phyloP scores from a whole-genome alignment of 2,329 filamentous ascomycete species.

The Nemania abortiva region DNA sequence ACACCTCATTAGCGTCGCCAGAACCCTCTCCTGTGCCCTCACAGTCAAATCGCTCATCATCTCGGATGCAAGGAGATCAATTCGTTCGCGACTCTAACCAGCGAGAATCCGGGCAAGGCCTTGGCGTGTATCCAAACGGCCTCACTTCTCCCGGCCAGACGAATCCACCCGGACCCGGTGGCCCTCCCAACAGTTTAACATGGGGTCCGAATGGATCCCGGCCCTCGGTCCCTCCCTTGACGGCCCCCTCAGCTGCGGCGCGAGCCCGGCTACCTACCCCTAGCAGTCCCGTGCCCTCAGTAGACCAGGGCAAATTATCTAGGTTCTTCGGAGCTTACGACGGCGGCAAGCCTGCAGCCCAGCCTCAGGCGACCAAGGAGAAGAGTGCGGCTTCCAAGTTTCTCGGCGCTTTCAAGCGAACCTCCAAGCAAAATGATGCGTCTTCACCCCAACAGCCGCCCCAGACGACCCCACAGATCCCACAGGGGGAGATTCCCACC shows the following conservation, averaged over 20 bases:
- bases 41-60: conserved; percentile 41
- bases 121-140: conserved; percentile 35
- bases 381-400: conserved; percentile 50
- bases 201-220: conserved; percentile 42
- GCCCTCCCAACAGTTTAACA: conserved; percentile 27
- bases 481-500: conserved; percentile 30
- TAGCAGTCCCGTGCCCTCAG: conserved; percentile 42
- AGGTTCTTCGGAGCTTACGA: conserved; percentile 48
- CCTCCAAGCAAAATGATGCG: conserved; percentile 40
- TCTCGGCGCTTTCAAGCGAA: conserved; percentile 49
- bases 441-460: conserved; percentile 37
- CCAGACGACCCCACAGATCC: conserved; percentile 38
- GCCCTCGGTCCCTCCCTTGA: conserved; percentile 23
- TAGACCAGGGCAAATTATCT: conserved; percentile 43
- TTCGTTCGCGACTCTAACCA: conserved; percentile 32
- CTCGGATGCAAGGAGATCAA: conserved; percentile 33
- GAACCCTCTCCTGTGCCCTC: conserved; percentile 43
- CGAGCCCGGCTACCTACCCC: conserved; percentile 34
- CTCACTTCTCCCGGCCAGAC: conserved; percentile 23
- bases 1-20: conserved; percentile 47
- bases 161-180: conserved; percentile 24
- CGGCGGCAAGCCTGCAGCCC: conserved; percentile 38
- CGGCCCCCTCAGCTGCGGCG: conserved; percentile 11
- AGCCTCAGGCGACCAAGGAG: conserved; percentile 43
- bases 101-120: conserved; percentile 34